phyloP scores from a whole-genome alignment of 176 grass and related monocot species.

The Hyparrhenia diplandra region DNA sequence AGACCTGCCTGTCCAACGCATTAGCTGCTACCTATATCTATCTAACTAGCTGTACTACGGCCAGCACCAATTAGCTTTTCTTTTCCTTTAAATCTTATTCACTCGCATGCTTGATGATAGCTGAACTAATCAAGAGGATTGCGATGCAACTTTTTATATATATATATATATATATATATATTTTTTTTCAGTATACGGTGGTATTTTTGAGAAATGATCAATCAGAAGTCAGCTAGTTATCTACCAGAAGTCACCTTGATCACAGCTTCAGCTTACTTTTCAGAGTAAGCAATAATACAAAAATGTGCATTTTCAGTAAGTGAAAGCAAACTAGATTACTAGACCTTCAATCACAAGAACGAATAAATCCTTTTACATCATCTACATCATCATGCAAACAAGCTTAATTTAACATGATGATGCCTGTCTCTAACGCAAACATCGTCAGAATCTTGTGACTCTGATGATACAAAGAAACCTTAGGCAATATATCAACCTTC shows the following conservation, averaged over 20 bases:
- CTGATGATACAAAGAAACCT: background rate
- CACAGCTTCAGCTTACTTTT: background rate
- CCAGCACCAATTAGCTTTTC: background rate
- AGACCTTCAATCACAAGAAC: background rate
- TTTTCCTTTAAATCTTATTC: background rate
- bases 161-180: background rate
- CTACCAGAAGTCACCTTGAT: background rate
- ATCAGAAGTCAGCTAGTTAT: too few relatives aligned
- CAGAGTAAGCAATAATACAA: background rate
- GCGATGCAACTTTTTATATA: too few relatives aligned
- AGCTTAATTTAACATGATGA: background rate
- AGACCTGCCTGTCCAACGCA: conserved; percentile 8
- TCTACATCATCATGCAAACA: background rate
- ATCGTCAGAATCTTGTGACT: background rate
- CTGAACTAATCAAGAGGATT: background rate
- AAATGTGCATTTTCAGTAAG: background rate
- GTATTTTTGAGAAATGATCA: too few relatives aligned
- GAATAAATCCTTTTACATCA: background rate
- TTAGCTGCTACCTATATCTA: background rate
- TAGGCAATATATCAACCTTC: background rate
- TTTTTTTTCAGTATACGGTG: background rate
- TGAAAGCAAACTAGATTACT: background rate
- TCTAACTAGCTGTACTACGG: background rate
- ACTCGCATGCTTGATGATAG: background rate
- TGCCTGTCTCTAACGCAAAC: background rate